phyloP scores from a whole-genome alignment of 495 filamentous ascomycete species.

The Neurospora sp. region DNA sequence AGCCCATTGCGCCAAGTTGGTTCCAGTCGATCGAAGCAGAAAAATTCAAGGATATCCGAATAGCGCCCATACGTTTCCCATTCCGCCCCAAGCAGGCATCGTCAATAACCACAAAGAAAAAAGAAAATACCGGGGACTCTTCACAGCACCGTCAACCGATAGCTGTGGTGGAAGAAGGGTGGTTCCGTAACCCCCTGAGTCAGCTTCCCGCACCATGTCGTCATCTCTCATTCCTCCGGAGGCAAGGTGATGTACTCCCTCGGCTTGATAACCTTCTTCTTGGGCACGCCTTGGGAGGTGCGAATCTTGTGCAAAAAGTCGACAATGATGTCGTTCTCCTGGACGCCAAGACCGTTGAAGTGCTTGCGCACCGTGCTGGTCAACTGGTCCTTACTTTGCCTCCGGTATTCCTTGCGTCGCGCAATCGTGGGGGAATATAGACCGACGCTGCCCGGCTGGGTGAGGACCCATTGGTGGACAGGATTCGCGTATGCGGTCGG shows the following conservation, averaged over 20 bases:
- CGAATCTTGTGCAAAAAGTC: conserved; percentile 77
- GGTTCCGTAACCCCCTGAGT: not conserved
- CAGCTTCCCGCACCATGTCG: not conserved
- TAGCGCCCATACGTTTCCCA: not conserved
- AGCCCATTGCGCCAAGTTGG: not conserved
- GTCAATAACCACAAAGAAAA: not conserved
- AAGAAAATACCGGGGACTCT: not conserved
- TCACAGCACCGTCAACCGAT: not conserved
- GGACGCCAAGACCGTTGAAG: conserved; percentile 76
- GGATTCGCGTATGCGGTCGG: conserved; percentile 60
- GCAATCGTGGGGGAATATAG: conserved; percentile 65
- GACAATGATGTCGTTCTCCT: conserved; percentile 81
- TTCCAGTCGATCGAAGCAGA: not conserved
- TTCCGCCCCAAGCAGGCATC: not conserved
- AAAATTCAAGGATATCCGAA: not conserved
- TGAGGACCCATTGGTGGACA: conserved; percentile 62
- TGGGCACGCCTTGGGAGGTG: conserved; percentile 23
- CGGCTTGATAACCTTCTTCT: conserved; percentile 9
- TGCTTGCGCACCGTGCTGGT: conserved; percentile 79
- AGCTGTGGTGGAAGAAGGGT: not conserved
- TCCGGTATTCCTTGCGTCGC: conserved; percentile 46
- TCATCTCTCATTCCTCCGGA: not conserved
- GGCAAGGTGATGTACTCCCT: not conserved
- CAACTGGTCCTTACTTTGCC: conserved; percentile 68
- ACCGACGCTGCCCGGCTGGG: conserved; percentile 56